These are phyloP conservation scores for Paragyromitra xinjiangensis DNA, from an alignment of 495 filamentous ascomycete species.

Conservation along the genomic window DNA sequence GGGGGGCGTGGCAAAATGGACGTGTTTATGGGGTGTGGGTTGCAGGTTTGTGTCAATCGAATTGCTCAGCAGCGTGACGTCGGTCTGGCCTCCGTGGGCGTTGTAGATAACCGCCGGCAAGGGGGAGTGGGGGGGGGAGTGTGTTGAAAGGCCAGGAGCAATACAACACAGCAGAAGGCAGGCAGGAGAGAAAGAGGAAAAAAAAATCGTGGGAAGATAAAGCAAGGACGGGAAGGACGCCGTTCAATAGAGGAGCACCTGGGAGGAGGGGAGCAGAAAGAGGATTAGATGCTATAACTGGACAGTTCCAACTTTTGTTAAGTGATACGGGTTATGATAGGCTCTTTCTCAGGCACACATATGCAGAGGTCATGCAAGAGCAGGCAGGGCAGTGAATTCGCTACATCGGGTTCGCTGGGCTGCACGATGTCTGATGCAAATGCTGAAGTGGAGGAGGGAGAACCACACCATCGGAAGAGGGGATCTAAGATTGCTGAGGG, in stretches of 20 bases:
- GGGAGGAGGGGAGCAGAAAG: slow-evolving; percentile 26
- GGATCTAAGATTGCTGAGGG: not conserved
- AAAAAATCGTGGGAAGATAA: slow-evolving; percentile 36
- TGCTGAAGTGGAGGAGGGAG: not conserved
- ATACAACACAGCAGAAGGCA: slow-evolving; percentile 34
- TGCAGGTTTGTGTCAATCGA: slow-evolving; percentile 27
- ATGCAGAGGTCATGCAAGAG: slow-evolving; percentile 24
- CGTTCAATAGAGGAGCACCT: slow-evolving; percentile 27
- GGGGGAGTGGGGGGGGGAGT: not conserved
- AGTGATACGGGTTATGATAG: slow-evolving; percentile 37
- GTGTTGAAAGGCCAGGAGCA: slow-evolving; percentile 38
- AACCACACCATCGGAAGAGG: slow-evolving; percentile 21
- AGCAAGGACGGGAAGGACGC: slow-evolving; percentile 35
- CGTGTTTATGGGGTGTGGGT: slow-evolving; percentile 38
- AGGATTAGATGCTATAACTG: slow-evolving; percentile 46
- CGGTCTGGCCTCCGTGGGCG: slow-evolving; percentile 16
- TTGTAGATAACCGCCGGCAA: slow-evolving; percentile 37
- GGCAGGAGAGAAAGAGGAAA: slow-evolving; percentile 8
- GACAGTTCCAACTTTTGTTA: slow-evolving; percentile 10
- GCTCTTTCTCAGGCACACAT: slow-evolving; percentile 31
- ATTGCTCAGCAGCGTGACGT: slow-evolving; percentile 35
- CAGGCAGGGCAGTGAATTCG: slow-evolving; percentile 16
- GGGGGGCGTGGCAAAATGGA: slow-evolving; percentile 10
- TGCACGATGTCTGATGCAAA: slow-evolving; percentile 13
- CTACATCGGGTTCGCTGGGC: slow-evolving; percentile 32